Percentiles rank a stretch among this genome's conserved stretches.
phyloP scores from a whole-genome alignment of 345 rosid species.

The Corchorus olitorius region DNA sequence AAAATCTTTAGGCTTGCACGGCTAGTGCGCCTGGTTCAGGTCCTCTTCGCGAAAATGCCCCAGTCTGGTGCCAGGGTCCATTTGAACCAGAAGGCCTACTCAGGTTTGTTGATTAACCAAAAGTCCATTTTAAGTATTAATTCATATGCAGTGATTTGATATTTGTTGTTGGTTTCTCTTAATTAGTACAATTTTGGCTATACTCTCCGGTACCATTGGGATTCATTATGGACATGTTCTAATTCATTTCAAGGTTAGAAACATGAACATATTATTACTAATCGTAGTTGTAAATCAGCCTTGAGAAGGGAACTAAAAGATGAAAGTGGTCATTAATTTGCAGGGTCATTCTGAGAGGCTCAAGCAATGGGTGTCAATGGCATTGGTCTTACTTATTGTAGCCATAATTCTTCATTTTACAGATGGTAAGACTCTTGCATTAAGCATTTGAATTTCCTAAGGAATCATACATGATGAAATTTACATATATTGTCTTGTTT shows the following conservation, averaged over 20 bases:
- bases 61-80: slow-evolving; percentile 61
- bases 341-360: slow-evolving; percentile 64
- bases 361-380: slow-evolving; percentile 66
- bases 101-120: slow-evolving; percentile 36
- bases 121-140: neutral
- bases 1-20: slow-evolving; percentile 56
- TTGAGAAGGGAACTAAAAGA: slow-evolving; percentile 5
- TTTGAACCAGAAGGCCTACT: slow-evolving; percentile 75
- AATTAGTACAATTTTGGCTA: slow-evolving; percentile 42
- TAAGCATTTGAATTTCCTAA: too few species aligned
- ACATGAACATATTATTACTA: neutral
- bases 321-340: neutral
- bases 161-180: neutral
- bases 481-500: neutral
- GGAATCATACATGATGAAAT: too few species aligned
- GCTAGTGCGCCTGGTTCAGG: slow-evolving; percentile 50
- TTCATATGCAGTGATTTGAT: neutral
- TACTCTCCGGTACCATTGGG: slow-evolving; percentile 65
- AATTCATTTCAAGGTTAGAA: slow-evolving; percentile 68
- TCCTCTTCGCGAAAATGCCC: slow-evolving; percentile 48
- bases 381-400: slow-evolving; percentile 34
- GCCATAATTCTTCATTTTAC: slow-evolving; percentile 52
- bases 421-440: slow-evolving; percentile 42
- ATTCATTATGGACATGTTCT: slow-evolving; percentile 66
- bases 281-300: neutral